phyloP scores from a whole-genome alignment of 176 grass and related monocot species.

The Carex myosuroides region DNA sequence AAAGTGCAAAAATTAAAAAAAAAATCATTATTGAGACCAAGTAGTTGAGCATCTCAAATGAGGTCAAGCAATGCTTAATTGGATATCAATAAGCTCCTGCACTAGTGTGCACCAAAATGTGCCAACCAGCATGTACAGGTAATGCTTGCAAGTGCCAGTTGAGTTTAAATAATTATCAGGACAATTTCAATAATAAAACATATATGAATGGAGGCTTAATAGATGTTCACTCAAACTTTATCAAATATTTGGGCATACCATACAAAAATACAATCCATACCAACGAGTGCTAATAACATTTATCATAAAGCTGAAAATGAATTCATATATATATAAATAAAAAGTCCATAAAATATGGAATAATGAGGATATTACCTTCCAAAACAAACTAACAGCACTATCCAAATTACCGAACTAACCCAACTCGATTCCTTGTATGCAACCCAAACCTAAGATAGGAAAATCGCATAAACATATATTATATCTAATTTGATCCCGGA shows the following conservation, averaged over 20 bases:
- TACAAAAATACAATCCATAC: background rate
- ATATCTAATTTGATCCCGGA: background rate
- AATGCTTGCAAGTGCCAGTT: background rate
- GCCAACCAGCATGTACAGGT: background rate
- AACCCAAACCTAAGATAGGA: constrained; percentile 67
- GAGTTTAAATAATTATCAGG: background rate
- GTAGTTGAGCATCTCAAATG: background rate
- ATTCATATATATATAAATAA: constrained; percentile 1
- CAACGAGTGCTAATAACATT: background rate
- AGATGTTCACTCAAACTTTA: background rate
- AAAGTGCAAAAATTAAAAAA: background rate
- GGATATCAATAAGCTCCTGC: background rate
- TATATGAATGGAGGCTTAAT: background rate
- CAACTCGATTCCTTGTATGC: constrained; percentile 74
- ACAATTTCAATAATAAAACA: background rate
- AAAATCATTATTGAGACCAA: background rate
- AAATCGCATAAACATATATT: background rate
- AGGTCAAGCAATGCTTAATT: background rate
- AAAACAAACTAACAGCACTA: constrained; percentile 65
- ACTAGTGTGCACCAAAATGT: background rate
- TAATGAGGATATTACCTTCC: constrained; percentile 55
- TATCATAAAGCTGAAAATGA: background rate
- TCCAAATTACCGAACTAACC: constrained; percentile 62
- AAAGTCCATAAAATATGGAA: constrained; percentile 10
- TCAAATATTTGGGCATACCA: background rate